Percentiles rank a stretch among this genome's conserved stretches.
Conservation (phyloP, 441 rosid genomes). For the Codiaeum variegatum region DNA sequence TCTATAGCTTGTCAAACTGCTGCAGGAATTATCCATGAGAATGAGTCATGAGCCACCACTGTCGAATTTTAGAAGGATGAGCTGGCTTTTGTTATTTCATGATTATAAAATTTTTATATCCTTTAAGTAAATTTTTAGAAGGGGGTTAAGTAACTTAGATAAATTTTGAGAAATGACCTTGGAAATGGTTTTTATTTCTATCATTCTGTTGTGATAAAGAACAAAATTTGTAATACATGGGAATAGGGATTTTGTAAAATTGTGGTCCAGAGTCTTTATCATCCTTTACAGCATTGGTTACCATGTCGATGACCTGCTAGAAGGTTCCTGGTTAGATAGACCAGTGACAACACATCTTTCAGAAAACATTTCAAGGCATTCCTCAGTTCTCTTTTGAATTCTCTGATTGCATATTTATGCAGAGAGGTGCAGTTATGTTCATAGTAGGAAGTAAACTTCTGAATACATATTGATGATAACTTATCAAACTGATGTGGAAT, state of each 20-base stretch:
- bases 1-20: not conserved
- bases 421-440: not conserved
- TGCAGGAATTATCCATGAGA: not conserved
- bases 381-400: not conserved
- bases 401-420: not conserved
- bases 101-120: not conserved
- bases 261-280: not conserved
- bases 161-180: not conserved
- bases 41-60: not conserved
- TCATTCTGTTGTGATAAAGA: not conserved
- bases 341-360: not conserved
- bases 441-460: not conserved
- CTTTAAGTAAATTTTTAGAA: not conserved
- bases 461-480: not conserved
- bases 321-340: not conserved
- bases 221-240: not conserved
- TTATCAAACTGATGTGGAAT: not conserved
- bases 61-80: not conserved
- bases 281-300: not conserved
- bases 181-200: not conserved
- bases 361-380: not conserved
- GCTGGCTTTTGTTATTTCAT: not conserved
- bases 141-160: not conserved
- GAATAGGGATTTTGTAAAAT: not conserved
- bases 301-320: not conserved